Evolutionary conservation across 768 basidiomycete species (phyloP), one percentile per base, ranked within the genome.

Genomic region (Hypsizygus marmoreus): DNA sequence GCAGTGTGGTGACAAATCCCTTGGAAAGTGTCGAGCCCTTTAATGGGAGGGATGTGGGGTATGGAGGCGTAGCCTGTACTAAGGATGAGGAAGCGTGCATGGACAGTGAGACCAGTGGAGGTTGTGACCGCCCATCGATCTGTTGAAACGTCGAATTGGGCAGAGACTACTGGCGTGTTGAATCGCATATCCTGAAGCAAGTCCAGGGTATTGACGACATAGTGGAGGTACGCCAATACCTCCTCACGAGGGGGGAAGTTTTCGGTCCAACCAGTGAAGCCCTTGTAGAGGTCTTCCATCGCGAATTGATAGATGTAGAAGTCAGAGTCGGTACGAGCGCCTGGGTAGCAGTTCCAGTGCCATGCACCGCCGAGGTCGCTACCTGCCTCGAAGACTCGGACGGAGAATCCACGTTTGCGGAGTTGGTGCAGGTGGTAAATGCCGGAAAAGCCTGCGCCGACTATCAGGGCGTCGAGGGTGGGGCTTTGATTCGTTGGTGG

Each of bases 261-360:
- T 16, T 46, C 36, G 3, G 6, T 30, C 35, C 34, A 46, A 17
- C n/a, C n/a, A n/a, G 34, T 19, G 22, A 35, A 46, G 34, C 39
- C 51, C 17, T 50, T 46, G 28, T 37, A 56, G 4, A 56, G 34
- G 5, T 50, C 52, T 12, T 43, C 43, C 24, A 46, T 45, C 0
- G 44, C 45, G 28, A 53, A 41, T 26, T 56, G 51, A 26, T 56
- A 53, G 28, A 53, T 42, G 13, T 41, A 40, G 22, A 34, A 38
- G 7, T 55, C 54, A 12, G 51, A 40, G 51, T 55, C 54, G 37
- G 43, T 39, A 31, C 47, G 51, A 2, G 54, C 54, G 13, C 54
- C 51, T 23, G 49, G 49, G 14, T 50, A 49, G 37, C 40, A 25
- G 22, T 52, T 53, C 51, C 51, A 53, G 22, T 50, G 37, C 55